Evolutionary conservation across 225 moss, liverwort and hornwort genomes (phyloP), one percentile per base, ranked within the genome.

Genomic region (Pleurozium schreberi): DNA sequence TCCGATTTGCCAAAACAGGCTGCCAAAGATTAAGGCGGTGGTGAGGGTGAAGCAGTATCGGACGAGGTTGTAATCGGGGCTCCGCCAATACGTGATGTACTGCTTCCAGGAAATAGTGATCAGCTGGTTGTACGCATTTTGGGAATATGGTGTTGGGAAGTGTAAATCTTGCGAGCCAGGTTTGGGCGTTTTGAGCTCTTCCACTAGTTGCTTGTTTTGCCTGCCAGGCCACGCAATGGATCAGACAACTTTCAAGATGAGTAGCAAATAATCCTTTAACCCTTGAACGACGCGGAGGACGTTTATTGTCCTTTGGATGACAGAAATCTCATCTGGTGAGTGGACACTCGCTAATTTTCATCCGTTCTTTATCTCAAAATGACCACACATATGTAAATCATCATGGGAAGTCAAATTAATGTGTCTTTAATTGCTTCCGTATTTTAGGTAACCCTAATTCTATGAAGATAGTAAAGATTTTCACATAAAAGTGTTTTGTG

Each of bases 81-180:
- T 95, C 16, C 95, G 93, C 95, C 95, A 95, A 66, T 95, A 93
- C 3, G 95, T 93, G 65, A 93, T 87, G 84, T 81, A 76, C 78
- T 95, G 95, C 88, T 95, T 95, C 95, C 95, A 95, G 20, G 91
- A 73, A 52, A 93, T 92, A 33, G 87, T 91, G 75, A 50, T 80
- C 18, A 93, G 92, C 84, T 95, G 95, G 70, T 88, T 88, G 8
- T 57, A 87, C 36, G 43, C 45, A 60, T 43, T 85, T 86, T 95
- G 95, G 20, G 93, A 91, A 34, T 13, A 95, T n/a, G 90, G 61
- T 14, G 92, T 87, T 7, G 92, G 84, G 78, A 95, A 95, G 83
- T 79, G 88, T 25, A 95, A 83, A 63, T 93, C 92, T 65, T 75
- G 27, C 6, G 90, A 91, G 80, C 77, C 93, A 25, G 92, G 92